A percentile compares a stretch with the other conserved stretches of the same genome.
Conservation (phyloP, 1,284 basidiomycete species). For the Cryptococcus floricola region DNA sequence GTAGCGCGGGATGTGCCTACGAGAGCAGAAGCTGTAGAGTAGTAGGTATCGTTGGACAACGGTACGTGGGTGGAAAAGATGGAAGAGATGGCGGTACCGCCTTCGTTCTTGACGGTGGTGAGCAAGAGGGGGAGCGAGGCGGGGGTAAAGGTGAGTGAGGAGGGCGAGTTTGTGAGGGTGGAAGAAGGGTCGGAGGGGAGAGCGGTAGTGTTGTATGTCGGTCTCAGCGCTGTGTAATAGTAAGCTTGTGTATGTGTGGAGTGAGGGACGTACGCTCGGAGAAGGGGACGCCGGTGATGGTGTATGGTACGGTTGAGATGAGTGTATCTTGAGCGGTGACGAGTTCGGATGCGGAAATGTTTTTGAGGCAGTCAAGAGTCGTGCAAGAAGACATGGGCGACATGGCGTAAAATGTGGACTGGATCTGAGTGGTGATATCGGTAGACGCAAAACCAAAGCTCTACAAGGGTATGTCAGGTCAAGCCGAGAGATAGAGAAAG, state of each 20-base stretch:
- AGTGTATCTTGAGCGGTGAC: conserved; percentile 55
- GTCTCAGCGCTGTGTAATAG: conserved; percentile 31
- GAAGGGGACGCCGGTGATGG: conserved; percentile 24
- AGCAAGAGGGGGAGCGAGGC: conserved; percentile 63
- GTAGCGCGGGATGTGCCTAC: conserved; percentile 56
- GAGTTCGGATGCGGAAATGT: conserved; percentile 56
- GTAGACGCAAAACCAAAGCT: conserved; percentile 66
- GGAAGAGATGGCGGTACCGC: conserved; percentile 59
- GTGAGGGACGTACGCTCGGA: conserved; percentile 19
- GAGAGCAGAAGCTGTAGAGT: conserved; percentile 50
- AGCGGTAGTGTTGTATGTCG: conserved; percentile 27
- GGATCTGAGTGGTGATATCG: conserved; percentile 57
- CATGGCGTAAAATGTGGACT: conserved; percentile 55
- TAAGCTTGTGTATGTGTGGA: background rate
- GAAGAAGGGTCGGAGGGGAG: conserved; percentile 55
- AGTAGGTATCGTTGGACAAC: conserved; percentile 51
- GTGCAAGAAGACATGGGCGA: conserved; percentile 42
- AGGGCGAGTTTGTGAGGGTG: conserved; percentile 59
- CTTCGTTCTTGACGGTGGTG: conserved; percentile 67
- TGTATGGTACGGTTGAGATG: conserved; percentile 41
- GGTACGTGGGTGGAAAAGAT: conserved; percentile 46
- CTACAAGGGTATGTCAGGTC: conserved; percentile 44
- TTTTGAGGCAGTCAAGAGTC: conserved; percentile 53
- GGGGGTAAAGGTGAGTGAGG: conserved; percentile 57
- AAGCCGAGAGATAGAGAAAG: background rate